A percentile compares a stretch with the other conserved stretches of the same genome.
Evolutionary conservation across 2,329 filamentous ascomycete genomes (phyloP).

Genomic region (Anisogramma anomala): DNA sequence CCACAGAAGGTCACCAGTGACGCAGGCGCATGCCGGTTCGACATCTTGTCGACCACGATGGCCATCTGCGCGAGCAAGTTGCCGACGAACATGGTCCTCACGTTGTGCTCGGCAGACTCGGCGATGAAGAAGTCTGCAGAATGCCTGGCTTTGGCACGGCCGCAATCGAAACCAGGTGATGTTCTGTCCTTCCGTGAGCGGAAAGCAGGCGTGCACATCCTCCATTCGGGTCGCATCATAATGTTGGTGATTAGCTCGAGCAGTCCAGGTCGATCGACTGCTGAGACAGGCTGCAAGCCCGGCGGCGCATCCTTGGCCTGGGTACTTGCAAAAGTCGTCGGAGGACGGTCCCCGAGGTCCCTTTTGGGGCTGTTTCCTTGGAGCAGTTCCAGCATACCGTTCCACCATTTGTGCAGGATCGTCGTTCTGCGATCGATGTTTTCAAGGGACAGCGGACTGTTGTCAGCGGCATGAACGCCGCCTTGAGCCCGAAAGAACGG

Average conservation of each 20-base stretch:
- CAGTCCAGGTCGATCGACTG: conserved; percentile 70
- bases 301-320: conserved; percentile 24
- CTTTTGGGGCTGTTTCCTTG: conserved; percentile 42
- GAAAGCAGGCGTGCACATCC: conserved; percentile 57
- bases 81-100: conserved; percentile 73
- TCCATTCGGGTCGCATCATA: conserved; percentile 86
- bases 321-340: conserved; percentile 14
- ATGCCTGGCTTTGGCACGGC: conserved; percentile 47
- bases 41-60: conserved; percentile 83
- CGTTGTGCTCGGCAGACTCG: conserved; percentile 73
- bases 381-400: conserved; percentile 66
- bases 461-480: conserved; percentile 52
- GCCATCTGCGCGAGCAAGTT: conserved; percentile 75
- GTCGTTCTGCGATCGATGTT: conserved; percentile 70
- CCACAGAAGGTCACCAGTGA: conserved; percentile 76
- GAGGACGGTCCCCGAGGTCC: conserved; percentile 13
- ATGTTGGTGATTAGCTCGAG: conserved; percentile 69
- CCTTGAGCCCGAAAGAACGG: conserved; percentile 66
- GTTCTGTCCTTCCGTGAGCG: conserved; percentile 48
- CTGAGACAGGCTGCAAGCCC: conserved; percentile 61
- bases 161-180: conserved; percentile 32
- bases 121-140: conserved; percentile 50
- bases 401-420: conserved; percentile 89
- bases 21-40: conserved; percentile 52
- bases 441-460: conserved; percentile 51